Evolutionary conservation across 805 yeast species (phyloP), one percentile per base, ranked within the genome.

Genomic region (Teunomyces funiuensis): DNA sequence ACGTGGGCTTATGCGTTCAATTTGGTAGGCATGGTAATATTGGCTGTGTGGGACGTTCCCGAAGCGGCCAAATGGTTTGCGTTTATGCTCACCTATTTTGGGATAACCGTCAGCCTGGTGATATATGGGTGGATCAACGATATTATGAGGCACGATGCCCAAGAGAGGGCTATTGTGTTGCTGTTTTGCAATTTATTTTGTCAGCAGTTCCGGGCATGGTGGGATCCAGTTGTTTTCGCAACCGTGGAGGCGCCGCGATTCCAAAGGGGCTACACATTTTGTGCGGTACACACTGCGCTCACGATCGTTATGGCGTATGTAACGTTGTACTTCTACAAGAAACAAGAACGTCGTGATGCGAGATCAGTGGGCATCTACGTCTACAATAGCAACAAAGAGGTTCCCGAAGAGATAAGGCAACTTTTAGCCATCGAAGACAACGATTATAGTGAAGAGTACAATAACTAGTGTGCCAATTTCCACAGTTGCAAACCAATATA

Each of bases 1-100:
- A 49, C 69, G 6, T 57, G 73, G 14, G 73, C 85, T 0, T 82
- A 76, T 36, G 60, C 43, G 7, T 49, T 55, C 45, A 55, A 55
- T 37, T 39, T 55, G 15, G 43, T 50, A 1, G 58, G 60, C 10
- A 51, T 49, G 27, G 50, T 47, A 15, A 45, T 54, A 8, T 43
- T 55, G 43, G 60, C 60, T 7, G 51, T 53, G 14, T 55, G 60
- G 60, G 13, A 50, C 14, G 55, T 55, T 5, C 56, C 58, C 3
- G 57, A 53, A 16, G 13, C 50, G 11, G 54, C 57, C 31, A 55
- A 55, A 37, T 55, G 60, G 60, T 54, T 54, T 41, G 59, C 60
- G 8, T 55, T 50, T 46, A 46, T 54, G 42, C 31, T 55, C 36
- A 55, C 51, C 14, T 55, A 55, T 38, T 53, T 55, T 17, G 52